phyloP scores from a whole-genome alignment of 208 protist species.

The Leishmania tarentolae region DNA sequence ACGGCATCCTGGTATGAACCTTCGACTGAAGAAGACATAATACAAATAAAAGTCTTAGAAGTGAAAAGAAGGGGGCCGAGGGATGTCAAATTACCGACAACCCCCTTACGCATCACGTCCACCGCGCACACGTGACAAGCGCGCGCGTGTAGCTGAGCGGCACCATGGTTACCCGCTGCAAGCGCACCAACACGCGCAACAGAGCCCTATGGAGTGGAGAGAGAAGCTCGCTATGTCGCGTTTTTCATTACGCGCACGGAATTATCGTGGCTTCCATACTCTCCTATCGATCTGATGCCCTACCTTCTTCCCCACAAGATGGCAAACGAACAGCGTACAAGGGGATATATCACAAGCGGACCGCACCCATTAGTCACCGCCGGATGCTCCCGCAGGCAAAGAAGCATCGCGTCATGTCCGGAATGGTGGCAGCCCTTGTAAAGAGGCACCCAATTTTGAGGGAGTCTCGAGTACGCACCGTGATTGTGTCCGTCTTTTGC shows the following conservation, averaged over 20 bases:
- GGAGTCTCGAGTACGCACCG: slow-evolving; percentile 3
- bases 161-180: not conserved
- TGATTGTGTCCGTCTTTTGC: slow-evolving; percentile 17
- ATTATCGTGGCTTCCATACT: not conserved
- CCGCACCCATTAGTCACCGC: not conserved
- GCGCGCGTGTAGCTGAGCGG: not conserved
- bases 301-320: not conserved
- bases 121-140: not conserved
- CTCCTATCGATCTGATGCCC: not conserved
- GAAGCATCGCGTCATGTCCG: not conserved
- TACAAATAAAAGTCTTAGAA: not conserved
- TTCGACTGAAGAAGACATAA: not conserved
- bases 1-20: too few species aligned
- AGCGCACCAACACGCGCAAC: not conserved
- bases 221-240: not conserved
- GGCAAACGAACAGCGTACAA: not conserved
- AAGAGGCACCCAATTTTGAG: slow-evolving; percentile 1
- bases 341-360: not conserved
- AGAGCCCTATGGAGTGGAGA: not conserved
- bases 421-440: not conserved
- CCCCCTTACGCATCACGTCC: not conserved
- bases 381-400: too few species aligned
- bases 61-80: not conserved
- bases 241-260: too few species aligned
- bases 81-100: not conserved